phyloP scores from a whole-genome alignment of 2,329 filamentous ascomycete species.

The Daldinia sp. region DNA sequence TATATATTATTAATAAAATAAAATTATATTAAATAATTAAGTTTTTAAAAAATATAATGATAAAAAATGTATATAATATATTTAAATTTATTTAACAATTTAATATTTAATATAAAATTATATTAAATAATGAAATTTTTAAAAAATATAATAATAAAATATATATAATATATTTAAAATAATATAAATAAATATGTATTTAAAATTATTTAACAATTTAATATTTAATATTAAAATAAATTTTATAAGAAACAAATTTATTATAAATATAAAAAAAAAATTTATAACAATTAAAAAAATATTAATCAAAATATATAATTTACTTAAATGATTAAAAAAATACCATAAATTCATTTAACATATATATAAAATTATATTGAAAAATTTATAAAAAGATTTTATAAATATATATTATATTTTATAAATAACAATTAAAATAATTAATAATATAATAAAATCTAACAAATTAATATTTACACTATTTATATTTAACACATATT shows the following conservation, averaged over 20 bases:
- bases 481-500: conserved; percentile 3
- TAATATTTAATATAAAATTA: conserved; percentile 1
- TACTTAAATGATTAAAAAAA: background rate
- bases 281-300: conserved; percentile 1
- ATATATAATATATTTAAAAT: conserved; percentile 6
- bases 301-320: background rate
- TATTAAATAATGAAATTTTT: conserved; percentile 7
- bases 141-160: conserved; percentile 5
- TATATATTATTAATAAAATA: conserved; percentile 11
- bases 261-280: background rate
- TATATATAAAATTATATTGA: background rate
- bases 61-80: conserved; percentile 8
- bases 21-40: background rate
- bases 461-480: conserved; percentile 11
- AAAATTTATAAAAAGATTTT: background rate
- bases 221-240: conserved; percentile 3
- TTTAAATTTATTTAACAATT: background rate
- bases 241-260: conserved; percentile 2
- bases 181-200: conserved; percentile 7
- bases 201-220: background rate
- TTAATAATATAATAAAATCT: conserved; percentile 14
- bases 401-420: background rate
- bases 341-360: background rate
- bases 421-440: conserved; percentile 13
- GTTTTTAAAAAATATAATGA: conserved; percentile 3